These are phyloP conservation scores for Cercospora berteroae DNA, from an alignment of 2,329 filamentous ascomycete genomes.

Conservation along the genomic window DNA sequence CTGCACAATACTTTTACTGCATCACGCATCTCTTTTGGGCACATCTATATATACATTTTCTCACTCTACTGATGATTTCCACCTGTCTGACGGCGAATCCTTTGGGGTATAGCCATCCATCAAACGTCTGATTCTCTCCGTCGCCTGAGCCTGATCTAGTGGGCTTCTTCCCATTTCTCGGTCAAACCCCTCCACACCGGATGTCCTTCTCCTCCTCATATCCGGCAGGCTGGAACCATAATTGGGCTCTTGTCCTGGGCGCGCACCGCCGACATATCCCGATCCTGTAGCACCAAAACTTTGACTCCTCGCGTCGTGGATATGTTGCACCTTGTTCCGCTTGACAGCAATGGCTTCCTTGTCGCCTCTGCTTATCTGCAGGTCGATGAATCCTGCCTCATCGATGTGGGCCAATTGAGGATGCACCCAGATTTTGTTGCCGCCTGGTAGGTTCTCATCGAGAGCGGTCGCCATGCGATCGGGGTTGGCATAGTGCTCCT, in stretches of 20 bases:
- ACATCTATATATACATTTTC: not conserved
- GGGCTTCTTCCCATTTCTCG: slow-evolving; percentile 18
- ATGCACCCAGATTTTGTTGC: slow-evolving; percentile 54
- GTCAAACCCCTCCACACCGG: slow-evolving; percentile 30
- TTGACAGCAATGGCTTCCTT: slow-evolving; percentile 37
- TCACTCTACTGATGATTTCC: not conserved
- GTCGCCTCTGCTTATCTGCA: slow-evolving; percentile 37
- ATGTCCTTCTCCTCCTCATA: slow-evolving; percentile 7
- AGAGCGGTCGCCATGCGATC: slow-evolving; percentile 42
- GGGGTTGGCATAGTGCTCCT: slow-evolving; percentile 40
- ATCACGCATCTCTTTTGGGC: not conserved
- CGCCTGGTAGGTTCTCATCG: slow-evolving; percentile 48
- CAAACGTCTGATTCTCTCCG: slow-evolving; percentile 19
- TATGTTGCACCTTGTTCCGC: slow-evolving; percentile 29
- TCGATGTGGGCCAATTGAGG: slow-evolving; percentile 49
- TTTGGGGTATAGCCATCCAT: not conserved
- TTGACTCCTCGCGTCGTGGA: slow-evolving; percentile 25
- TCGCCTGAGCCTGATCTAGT: slow-evolving; percentile 4
- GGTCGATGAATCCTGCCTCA: slow-evolving; percentile 45
- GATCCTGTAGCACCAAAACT: slow-evolving; percentile 7
- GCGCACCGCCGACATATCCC: slow-evolving; percentile 8
- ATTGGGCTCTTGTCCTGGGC: slow-evolving; percentile 23
- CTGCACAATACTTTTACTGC: not conserved
- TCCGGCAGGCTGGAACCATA: slow-evolving; percentile 32
- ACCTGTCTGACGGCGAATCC: not conserved